Conservation (phyloP, 441 rosid genomes). For the Mallotus japonicus region DNA sequence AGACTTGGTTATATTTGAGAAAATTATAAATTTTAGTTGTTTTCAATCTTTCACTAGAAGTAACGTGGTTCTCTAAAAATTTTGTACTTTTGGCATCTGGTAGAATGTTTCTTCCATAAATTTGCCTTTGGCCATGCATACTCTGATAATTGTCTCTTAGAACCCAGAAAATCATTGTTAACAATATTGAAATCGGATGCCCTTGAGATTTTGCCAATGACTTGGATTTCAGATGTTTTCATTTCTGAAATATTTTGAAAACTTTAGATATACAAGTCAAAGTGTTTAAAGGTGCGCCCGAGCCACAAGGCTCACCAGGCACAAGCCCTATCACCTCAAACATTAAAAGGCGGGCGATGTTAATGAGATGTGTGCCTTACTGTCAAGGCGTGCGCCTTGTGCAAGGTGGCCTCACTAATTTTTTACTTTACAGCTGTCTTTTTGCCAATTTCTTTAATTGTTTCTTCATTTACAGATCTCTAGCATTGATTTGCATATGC, state of each 20-base stretch:
- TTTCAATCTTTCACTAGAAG: not conserved
- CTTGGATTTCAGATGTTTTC: slow-evolving; percentile 7
- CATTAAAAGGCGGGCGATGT: too few relatives aligned
- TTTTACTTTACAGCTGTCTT: too few relatives aligned
- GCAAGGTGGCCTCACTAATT: too few relatives aligned
- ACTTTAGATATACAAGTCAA: not conserved
- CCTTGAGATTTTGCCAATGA: not conserved
- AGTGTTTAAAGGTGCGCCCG: too few relatives aligned
- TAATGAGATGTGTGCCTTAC: too few relatives aligned
- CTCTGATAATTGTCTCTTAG: not conserved
- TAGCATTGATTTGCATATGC: too few relatives aligned
- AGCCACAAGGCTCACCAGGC: too few relatives aligned
- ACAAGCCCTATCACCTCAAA: too few relatives aligned
- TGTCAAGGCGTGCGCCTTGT: too few relatives aligned
- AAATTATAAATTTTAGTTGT: not conserved
- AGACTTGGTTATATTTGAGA: not conserved
- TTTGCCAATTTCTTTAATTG: too few relatives aligned
- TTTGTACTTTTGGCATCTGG: not conserved
- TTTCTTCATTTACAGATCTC: too few relatives aligned
- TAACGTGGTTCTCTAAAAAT: not conserved
- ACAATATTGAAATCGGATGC: slow-evolving; percentile 8
- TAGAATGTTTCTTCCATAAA: not conserved
- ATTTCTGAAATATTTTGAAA: slow-evolving; percentile 14
- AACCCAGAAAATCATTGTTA: not conserved
- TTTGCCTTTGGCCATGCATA: not conserved